Percentiles rank a stretch among this genome's conserved stretches.
phyloP scores from a whole-genome alignment of 2,329 filamentous ascomycete genomes.

The Geosmithia morbida region DNA sequence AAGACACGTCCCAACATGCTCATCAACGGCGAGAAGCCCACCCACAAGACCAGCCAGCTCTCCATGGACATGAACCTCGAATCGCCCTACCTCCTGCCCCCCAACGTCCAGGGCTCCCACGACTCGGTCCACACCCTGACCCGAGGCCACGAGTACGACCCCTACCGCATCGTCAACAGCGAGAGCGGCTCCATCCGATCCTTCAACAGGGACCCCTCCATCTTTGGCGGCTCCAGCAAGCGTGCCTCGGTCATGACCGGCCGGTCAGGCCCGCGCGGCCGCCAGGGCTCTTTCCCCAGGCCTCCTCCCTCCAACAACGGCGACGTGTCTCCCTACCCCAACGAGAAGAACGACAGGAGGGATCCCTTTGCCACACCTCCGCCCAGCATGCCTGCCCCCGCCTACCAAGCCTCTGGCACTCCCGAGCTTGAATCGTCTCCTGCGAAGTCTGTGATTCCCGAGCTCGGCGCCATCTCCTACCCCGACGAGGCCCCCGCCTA shows the following conservation, averaged over 20 bases:
- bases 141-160: constrained; percentile 65
- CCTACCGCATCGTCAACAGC: constrained; percentile 55
- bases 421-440: constrained; percentile 12
- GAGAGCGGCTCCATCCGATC: constrained; percentile 42
- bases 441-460: constrained; percentile 19
- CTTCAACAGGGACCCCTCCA: constrained; percentile 23
- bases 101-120: constrained; percentile 59
- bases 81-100: constrained; percentile 89
- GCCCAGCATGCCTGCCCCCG: constrained; percentile 14
- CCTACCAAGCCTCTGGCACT: constrained; percentile 7
- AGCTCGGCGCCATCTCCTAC: constrained; percentile 20
- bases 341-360: constrained; percentile 10
- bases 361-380: constrained; percentile 22
- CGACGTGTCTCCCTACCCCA: neutral
- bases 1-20: constrained; percentile 15
- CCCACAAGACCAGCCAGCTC: constrained; percentile 34
- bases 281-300: constrained; percentile 28
- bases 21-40: constrained; percentile 38
- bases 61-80: constrained; percentile 63
- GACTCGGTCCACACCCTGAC: constrained; percentile 82
- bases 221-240: constrained; percentile 15
- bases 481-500: constrained; percentile 5
- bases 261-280: constrained; percentile 12
- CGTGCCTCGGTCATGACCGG: constrained; percentile 13
- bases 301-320: constrained; percentile 7